Evolutionary conservation across 2,329 filamentous ascomycete species (phyloP), one percentile per base, ranked within the genome.

Genomic region (Microcyclosporella mali): DNA sequence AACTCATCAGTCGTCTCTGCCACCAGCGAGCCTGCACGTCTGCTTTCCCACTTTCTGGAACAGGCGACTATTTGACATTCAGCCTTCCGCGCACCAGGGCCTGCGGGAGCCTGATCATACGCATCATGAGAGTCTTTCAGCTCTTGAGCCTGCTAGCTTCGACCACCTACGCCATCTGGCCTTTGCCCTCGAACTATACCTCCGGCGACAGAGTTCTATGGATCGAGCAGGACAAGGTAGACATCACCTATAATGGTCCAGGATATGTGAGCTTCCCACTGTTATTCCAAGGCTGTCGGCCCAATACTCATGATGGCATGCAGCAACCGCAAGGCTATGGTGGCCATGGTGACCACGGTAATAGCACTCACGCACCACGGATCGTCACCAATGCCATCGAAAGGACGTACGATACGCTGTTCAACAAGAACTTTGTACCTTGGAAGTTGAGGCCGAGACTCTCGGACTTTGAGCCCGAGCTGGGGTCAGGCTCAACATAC

Each of bases 371-470:
- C 44, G 77, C 37, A 33, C 41, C 41, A 18, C 8, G n/a, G 64
- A 68, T 75, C 9, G 53, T 75, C 12, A 58, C 67, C 16, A 66
- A 63, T 43, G 71, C 72, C 6, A 67, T 75, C 25, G 52, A 67
- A 16, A 75, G 83, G 35, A 73, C 82, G 8, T 68, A 81, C 50
- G 64, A 73, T 17, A 77, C 74, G 44, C 78, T 90, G 43, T 84
- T 88, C 64, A 66, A 75, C 18, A 69, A 82, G 45, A 79, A 77
- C 53, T 80, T 89, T 49, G 75, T 87, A 12, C 86, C 87, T 0
- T 92, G 85, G 85, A 88, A 82, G 67, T 77, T 92, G 42, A 75
- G 84, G 50, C 72, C 76, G 17, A 77, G 82, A 27, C 73, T 80
- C 53, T 73, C 75, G 42, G 58, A 76, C 31, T 84, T 79, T 50